phyloP scores from a whole-genome alignment of 176 grass and related monocot genomes.

The Leersia perrieri region DNA sequence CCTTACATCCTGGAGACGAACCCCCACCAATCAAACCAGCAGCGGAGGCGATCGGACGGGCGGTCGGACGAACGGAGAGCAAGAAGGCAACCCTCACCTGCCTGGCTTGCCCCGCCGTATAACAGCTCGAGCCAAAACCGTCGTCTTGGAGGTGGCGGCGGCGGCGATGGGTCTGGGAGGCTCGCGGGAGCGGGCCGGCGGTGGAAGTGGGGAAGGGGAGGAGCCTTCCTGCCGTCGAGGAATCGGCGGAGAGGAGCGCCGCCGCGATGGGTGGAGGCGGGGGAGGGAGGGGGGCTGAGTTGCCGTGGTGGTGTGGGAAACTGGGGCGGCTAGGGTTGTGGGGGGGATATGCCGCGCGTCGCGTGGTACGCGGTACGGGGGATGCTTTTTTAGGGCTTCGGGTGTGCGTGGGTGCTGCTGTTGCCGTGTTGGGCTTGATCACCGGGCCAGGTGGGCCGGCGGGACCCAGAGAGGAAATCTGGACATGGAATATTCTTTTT shows the following conservation, averaged over 20 bases:
- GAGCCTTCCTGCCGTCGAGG: neutral
- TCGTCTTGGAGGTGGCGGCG: too few relatives aligned
- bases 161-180: too few relatives aligned
- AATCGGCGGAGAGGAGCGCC: neutral
- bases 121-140: too few relatives aligned
- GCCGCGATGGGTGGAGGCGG: too few relatives aligned
- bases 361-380: neutral
- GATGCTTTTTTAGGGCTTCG: neutral
- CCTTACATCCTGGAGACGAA: neutral
- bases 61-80: too few relatives aligned
- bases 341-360: neutral
- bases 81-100: neutral
- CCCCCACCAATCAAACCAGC: neutral
- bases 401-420: neutral
- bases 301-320: neutral
- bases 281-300: neutral
- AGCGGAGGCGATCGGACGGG: neutral
- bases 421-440: neutral
- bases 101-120: neutral
- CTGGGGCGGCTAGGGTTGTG: neutral
- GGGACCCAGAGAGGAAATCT: too few relatives aligned
- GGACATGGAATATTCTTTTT: too few relatives aligned
- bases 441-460: neutral
- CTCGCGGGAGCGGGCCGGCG: too few relatives aligned
- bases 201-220: too few relatives aligned